Percentiles rank a stretch among this genome's conserved stretches.
phyloP scores from a whole-genome alignment of 2,329 filamentous ascomycete species.

The Proliferodiscus dingleyae region DNA sequence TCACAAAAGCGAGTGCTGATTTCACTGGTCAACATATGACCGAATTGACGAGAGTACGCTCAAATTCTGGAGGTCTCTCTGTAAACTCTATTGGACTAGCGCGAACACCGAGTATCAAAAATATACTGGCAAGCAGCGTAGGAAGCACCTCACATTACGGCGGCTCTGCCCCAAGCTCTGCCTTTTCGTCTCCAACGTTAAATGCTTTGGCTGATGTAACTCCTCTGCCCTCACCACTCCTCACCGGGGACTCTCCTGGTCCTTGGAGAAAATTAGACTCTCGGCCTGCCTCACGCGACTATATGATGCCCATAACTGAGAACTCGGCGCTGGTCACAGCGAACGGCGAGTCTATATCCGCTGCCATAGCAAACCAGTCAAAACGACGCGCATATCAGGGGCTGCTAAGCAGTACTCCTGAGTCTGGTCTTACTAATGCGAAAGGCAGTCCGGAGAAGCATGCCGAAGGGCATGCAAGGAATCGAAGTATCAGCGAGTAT shows the following conservation, averaged over 20 bases:
- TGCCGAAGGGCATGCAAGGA: slow-evolving; percentile 52
- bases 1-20: slow-evolving; percentile 23
- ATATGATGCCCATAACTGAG: slow-evolving; percentile 33
- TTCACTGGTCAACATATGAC: slow-evolving; percentile 12
- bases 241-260: slow-evolving; percentile 59
- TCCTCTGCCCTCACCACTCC: slow-evolving; percentile 70
- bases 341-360: slow-evolving; percentile 48
- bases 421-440: slow-evolving; percentile 16
- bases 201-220: slow-evolving; percentile 74
- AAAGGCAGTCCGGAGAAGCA: slow-evolving; percentile 26
- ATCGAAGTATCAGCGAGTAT: slow-evolving; percentile 87
- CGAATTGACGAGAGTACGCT: slow-evolving; percentile 14
- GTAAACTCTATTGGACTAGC: slow-evolving; percentile 40
- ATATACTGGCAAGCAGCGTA: slow-evolving; percentile 45
- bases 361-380: slow-evolving; percentile 46
- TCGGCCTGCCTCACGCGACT: slow-evolving; percentile 45
- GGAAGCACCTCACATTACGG: slow-evolving; percentile 34
- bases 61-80: slow-evolving; percentile 16
- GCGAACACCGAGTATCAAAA: slow-evolving; percentile 57
- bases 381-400: slow-evolving; percentile 54
- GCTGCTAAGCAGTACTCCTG: slow-evolving; percentile 30
- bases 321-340: slow-evolving; percentile 47
- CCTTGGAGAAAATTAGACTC: slow-evolving; percentile 55
- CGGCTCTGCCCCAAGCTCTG: slow-evolving; percentile 58
- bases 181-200: slow-evolving; percentile 68